Conservation (phyloP, 768 basidiomycete genomes). For the Suillus subaureus region DNA sequence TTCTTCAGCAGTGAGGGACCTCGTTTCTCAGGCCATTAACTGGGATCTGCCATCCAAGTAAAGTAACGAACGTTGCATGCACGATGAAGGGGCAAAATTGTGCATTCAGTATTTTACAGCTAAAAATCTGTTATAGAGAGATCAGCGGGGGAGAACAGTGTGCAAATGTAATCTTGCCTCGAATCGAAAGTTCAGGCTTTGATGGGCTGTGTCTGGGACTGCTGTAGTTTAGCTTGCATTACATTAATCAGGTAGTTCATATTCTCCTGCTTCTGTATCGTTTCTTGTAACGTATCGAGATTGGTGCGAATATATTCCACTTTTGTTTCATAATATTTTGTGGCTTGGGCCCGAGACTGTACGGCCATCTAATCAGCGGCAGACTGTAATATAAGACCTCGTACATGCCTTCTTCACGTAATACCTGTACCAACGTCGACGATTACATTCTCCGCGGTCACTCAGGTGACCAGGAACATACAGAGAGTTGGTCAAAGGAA, state of each 20-base stretch:
- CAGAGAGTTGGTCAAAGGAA: conserved; percentile 92
- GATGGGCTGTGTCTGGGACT: conserved; percentile 18
- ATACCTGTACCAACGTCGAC: conserved; percentile 95
- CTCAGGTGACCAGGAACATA: conserved; percentile 92
- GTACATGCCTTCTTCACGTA: conserved; percentile 85
- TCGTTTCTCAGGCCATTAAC: not conserved
- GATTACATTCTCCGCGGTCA: conserved; percentile 84
- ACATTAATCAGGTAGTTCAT: conserved; percentile 72
- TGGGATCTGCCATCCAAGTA: not conserved
- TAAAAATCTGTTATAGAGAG: not conserved
- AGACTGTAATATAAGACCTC: conserved; percentile 5
- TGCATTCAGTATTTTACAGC: not conserved
- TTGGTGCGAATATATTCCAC: conserved; percentile 81
- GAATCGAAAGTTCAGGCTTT: not conserved
- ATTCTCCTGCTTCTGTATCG: conserved; percentile 91
- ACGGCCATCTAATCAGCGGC: not conserved
- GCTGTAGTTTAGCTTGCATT: conserved; percentile 65
- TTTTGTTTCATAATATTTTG: conserved; percentile 80
- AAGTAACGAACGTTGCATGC: not conserved
- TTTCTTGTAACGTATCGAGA: conserved; percentile 84
- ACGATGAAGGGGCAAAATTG: not conserved
- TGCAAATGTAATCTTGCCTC: conserved; percentile 5
- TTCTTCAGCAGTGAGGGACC: not conserved
- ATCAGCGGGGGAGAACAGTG: not conserved
- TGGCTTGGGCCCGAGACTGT: conserved; percentile 83